Percentiles rank a stretch among this genome's conserved stretches.
Evolutionary conservation across 1,284 basidiomycete genomes (phyloP).

Genomic region (Rhodotorula glutinis): DNA sequence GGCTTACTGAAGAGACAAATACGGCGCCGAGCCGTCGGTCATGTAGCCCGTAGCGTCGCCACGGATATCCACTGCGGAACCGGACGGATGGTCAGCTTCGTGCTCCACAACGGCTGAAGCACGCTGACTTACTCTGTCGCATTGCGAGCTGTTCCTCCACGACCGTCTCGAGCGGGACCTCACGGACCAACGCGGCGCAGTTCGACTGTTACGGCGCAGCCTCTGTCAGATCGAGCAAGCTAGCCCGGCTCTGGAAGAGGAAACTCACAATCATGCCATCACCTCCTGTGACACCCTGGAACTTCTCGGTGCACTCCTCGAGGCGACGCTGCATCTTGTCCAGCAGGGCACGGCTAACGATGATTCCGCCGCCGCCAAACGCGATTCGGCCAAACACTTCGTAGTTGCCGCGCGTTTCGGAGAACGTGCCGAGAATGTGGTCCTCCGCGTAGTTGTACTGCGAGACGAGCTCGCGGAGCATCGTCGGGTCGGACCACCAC

Average conservation of each 20-base stretch:
- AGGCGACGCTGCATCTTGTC: slow-evolving; percentile 27
- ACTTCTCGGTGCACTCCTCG: slow-evolving; percentile 18
- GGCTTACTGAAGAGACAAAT: slow-evolving; percentile 21
- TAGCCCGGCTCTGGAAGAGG: neutral
- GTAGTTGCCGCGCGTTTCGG: slow-evolving; percentile 27
- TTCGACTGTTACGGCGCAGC: slow-evolving; percentile 8
- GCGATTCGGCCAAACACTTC: slow-evolving; percentile 32
- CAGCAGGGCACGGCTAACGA: slow-evolving; percentile 31
- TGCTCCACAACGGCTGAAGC: neutral
- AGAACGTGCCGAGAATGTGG: slow-evolving; percentile 30
- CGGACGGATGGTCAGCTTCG: neutral
- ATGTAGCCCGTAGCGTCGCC: slow-evolving; percentile 36
- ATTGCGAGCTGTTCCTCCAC: slow-evolving; percentile 32
- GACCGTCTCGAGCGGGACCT: slow-evolving; percentile 24
- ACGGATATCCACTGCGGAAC: slow-evolving; percentile 13
- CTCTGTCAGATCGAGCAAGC: neutral
- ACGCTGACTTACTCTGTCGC: slow-evolving; percentile 26
- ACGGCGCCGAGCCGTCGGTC: slow-evolving; percentile 14
- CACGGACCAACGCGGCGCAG: slow-evolving; percentile 33
- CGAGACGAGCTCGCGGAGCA: slow-evolving; percentile 20
- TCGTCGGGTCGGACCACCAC: slow-evolving; percentile 17
- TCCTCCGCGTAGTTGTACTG: slow-evolving; percentile 28
- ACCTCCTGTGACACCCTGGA: slow-evolving; percentile 23
- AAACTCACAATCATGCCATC: slow-evolving; percentile 36
- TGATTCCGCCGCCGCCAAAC: slow-evolving; percentile 39